A percentile compares a stretch with the other conserved stretches of the same genome.
These are phyloP conservation scores for Trichosporon inkin DNA, from an alignment of 1,284 basidiomycete genomes.

Conservation along the genomic window DNA sequence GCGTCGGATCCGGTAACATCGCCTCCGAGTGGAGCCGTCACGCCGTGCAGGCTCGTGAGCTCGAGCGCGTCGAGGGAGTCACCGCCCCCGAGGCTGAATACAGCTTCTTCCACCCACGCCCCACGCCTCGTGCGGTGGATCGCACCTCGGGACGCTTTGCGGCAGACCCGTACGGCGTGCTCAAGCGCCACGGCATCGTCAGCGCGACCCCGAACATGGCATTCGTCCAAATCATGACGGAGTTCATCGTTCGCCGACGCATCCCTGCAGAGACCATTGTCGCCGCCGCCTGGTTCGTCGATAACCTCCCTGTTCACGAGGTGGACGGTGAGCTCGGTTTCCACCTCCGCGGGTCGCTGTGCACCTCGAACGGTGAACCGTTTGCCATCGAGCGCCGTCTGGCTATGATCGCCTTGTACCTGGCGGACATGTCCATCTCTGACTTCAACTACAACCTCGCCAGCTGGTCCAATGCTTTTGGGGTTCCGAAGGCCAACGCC, in stretches of 20 bases:
- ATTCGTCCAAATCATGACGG: slow-evolving; percentile 11
- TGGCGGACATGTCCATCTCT: slow-evolving; percentile 13
- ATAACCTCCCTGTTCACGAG: slow-evolving; percentile 19
- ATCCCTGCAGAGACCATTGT: slow-evolving; percentile 17
- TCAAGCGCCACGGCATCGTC: slow-evolving; percentile 11
- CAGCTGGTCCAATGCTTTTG: slow-evolving; percentile 10
- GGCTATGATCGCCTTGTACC: slow-evolving; percentile 11
- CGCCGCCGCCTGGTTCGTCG: slow-evolving; percentile 19
- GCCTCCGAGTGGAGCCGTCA: not conserved
- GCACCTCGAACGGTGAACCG: slow-evolving; percentile 12
- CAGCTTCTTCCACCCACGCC: not conserved
- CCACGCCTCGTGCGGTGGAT: not conserved
- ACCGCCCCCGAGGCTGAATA: not conserved
- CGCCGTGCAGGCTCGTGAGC: not conserved
- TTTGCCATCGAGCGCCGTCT: slow-evolving; percentile 16
- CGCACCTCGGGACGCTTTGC: not conserved
- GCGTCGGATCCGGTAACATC: not conserved
- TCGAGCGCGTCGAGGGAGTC: not conserved
- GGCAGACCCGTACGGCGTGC: slow-evolving; percentile 16
- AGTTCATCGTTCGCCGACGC: slow-evolving; percentile 13
- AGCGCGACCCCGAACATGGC: slow-evolving; percentile 12
- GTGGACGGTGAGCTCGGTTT: slow-evolving; percentile 10
- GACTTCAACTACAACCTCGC: slow-evolving; percentile 12
- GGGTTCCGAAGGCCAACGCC: slow-evolving; percentile 6
- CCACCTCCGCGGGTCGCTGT: slow-evolving; percentile 3